Conservation (phyloP, 108 stramenopile species). For the Skeletonema menzelii region DNA sequence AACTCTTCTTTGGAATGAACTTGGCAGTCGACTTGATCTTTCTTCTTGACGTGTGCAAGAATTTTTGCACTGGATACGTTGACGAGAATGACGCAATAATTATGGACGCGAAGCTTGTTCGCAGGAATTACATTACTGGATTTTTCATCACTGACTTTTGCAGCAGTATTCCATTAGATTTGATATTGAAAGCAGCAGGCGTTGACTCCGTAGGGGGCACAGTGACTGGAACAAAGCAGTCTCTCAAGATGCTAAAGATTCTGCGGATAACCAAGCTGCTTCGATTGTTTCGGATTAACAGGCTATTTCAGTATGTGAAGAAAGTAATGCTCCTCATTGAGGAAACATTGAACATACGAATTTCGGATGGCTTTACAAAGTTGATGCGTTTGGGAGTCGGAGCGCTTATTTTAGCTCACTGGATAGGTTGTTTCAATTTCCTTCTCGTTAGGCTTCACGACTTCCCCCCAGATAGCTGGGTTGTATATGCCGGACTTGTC, state of each 20-base stretch:
- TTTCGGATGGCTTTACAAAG: constrained; percentile 61
- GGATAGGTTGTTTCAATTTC: constrained; percentile 73
- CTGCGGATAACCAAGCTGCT: constrained; percentile 61
- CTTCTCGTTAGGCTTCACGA: constrained; percentile 53
- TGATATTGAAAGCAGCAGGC: constrained; percentile 46
- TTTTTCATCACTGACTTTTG: constrained; percentile 69
- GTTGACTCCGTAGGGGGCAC: constrained; percentile 43
- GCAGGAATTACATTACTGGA: constrained; percentile 54
- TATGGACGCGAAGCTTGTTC: constrained; percentile 45
- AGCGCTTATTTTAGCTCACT: constrained; percentile 57
- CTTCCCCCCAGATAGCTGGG: constrained; percentile 62
- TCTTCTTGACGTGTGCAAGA: constrained; percentile 63
- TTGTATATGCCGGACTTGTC: constrained; percentile 50
- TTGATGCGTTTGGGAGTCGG: constrained; percentile 51
- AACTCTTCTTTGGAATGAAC: constrained; percentile 43
- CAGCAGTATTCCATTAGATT: constrained; percentile 52
- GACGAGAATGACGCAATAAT: constrained; percentile 58
- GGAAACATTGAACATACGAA: constrained; percentile 52
- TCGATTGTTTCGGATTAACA: constrained; percentile 60
- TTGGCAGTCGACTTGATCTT: constrained; percentile 61
- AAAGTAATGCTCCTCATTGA: constrained; percentile 44
- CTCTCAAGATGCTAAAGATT: constrained; percentile 61
- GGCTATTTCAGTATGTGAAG: constrained; percentile 51
- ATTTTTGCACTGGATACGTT: constrained; percentile 65
- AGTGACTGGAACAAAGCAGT: constrained; percentile 45